Conservation (phyloP, 345 rosid genomes). For the Clarkia xantiana region DNA sequence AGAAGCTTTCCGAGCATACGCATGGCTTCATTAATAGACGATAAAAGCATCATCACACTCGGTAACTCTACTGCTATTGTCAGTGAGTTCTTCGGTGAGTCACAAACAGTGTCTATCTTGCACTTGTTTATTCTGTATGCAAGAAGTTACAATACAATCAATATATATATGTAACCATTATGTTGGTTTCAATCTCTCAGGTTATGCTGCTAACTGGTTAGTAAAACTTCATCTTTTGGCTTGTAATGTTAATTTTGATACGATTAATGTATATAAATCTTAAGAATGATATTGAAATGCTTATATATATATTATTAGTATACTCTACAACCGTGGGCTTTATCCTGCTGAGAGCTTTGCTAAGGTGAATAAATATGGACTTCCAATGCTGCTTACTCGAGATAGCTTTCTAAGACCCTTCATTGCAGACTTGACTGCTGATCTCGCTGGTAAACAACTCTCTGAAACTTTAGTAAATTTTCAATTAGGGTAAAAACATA, state of each 20-base stretch:
- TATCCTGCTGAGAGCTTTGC: conserved; percentile 86
- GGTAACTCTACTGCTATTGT: conserved; percentile 95
- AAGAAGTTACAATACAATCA: too few species aligned
- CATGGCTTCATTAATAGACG: conserved; percentile 63
- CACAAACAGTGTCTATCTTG: too few species aligned
- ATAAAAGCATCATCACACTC: conserved; percentile 86
- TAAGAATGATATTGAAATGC: too few species aligned
- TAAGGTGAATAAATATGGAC: conserved; percentile 94
- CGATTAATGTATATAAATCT: too few species aligned
- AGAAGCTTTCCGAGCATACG: too few species aligned
- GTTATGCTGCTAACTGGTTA: conserved; percentile 97
- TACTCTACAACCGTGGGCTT: conserved; percentile 86
- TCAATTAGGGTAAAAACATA: too few species aligned
- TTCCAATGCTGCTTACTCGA: conserved; percentile 76
- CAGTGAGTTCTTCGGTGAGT: conserved; percentile 80
- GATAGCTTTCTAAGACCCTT: conserved; percentile 79
- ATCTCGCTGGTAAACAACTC: conserved; percentile 56
- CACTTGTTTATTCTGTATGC: too few species aligned
- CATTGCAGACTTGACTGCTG: conserved; percentile 48
- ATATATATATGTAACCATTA: not conserved
- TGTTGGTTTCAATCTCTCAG: conserved; percentile 23
- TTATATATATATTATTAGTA: conserved; percentile 27
- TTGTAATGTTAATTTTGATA: not conserved
- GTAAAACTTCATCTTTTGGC: not conserved
- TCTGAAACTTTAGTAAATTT: too few species aligned